Evolutionary conservation across 2,329 filamentous ascomycete genomes (phyloP).

Genomic region (Fusarium agapanthi): DNA sequence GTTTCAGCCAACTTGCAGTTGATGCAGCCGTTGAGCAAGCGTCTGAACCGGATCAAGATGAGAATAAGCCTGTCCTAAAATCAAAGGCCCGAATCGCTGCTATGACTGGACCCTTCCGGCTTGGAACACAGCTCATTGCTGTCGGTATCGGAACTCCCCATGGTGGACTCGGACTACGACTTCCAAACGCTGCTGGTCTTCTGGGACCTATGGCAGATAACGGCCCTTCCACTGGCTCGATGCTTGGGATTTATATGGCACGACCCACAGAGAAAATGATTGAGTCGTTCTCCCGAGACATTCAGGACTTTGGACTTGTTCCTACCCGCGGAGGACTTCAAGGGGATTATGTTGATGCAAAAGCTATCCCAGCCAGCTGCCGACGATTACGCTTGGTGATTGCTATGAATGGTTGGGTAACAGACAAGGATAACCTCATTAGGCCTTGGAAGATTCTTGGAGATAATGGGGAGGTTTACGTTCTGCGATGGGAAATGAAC

Average conservation of each 20-base stretch:
- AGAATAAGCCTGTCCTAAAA: slow-evolving; percentile 71
- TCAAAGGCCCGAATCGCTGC: slow-evolving; percentile 69
- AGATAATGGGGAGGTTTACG: slow-evolving; percentile 79
- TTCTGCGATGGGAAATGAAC: slow-evolving; percentile 83
- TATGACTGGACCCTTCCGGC: slow-evolving; percentile 60
- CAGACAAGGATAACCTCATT: slow-evolving; percentile 72
- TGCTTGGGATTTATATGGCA: slow-evolving; percentile 92
- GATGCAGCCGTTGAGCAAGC: slow-evolving; percentile 46
- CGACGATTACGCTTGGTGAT: slow-evolving; percentile 83
- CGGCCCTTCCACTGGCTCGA: slow-evolving; percentile 78
- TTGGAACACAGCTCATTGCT: slow-evolving; percentile 79
- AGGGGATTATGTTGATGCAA: slow-evolving; percentile 57
- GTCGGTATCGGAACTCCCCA: slow-evolving; percentile 83
- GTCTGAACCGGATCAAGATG: slow-evolving; percentile 57
- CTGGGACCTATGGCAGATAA: slow-evolving; percentile 84
- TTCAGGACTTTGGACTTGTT: slow-evolving; percentile 88
- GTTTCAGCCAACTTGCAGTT: slow-evolving; percentile 77
- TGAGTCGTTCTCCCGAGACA: slow-evolving; percentile 85
- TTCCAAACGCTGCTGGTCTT: slow-evolving; percentile 78
- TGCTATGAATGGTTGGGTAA: slow-evolving; percentile 83
- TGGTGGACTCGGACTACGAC: slow-evolving; percentile 78
- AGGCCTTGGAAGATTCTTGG: slow-evolving; percentile 83
- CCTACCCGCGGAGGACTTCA: slow-evolving; percentile 66
- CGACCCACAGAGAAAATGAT: slow-evolving; percentile 87
- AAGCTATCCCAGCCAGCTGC: slow-evolving; percentile 62